A percentile compares a stretch with the other conserved stretches of the same genome.
Evolutionary conservation across 352 stramenopile species (phyloP).

Genomic region (Globisporangium uncinulatum): DNA sequence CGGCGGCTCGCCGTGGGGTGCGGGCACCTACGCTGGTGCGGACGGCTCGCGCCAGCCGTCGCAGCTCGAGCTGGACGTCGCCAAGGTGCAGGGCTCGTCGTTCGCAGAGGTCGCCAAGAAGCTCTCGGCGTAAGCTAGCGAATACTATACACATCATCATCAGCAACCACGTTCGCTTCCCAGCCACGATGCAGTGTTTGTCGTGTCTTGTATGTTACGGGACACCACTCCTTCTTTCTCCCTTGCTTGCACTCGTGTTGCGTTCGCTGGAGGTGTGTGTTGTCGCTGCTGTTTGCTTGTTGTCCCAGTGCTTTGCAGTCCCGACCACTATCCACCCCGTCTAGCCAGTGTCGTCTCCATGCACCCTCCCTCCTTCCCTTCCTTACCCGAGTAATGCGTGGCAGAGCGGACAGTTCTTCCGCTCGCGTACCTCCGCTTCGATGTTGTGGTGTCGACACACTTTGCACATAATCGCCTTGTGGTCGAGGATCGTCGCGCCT

Average conservation of each 20-base stretch:
- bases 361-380: too few species aligned
- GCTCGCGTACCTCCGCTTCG: slow-evolving; percentile 74
- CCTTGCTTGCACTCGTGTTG: too few species aligned
- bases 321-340: too few species aligned
- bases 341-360: too few species aligned
- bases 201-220: too few species aligned
- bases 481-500: slow-evolving; percentile 63
- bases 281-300: too few species aligned
- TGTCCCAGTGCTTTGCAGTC: too few species aligned
- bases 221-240: too few species aligned
- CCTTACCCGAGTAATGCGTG: slow-evolving; percentile 46
- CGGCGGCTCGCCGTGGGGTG: slow-evolving; percentile 73
- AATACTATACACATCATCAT: neutral
- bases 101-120: slow-evolving; percentile 85
- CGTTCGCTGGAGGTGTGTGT: too few species aligned
- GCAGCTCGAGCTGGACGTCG: slow-evolving; percentile 76
- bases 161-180: too few species aligned
- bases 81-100: slow-evolving; percentile 72
- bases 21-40: slow-evolving; percentile 72
- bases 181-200: too few species aligned
- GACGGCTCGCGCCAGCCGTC: slow-evolving; percentile 80
- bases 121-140: slow-evolving; percentile 29
- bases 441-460: slow-evolving; percentile 86
- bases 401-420: slow-evolving; percentile 87
- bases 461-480: slow-evolving; percentile 76